phyloP scores from a whole-genome alignment of 169 alveolate species.

The Plasmodium cynomolgi region DNA sequence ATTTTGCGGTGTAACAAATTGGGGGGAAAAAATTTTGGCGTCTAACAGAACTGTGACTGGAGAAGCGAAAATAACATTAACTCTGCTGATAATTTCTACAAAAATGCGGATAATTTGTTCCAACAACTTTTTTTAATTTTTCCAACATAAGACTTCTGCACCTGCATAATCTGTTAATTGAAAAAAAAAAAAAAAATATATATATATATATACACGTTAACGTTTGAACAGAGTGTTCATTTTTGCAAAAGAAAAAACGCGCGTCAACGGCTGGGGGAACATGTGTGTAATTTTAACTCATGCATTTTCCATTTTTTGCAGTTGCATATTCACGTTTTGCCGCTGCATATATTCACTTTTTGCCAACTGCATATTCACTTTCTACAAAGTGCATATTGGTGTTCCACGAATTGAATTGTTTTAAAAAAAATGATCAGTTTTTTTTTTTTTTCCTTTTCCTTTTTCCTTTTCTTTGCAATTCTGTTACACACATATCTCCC shows the following conservation, averaged over 20 bases:
- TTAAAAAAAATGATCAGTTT: constrained; percentile 12
- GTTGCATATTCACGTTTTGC: neutral
- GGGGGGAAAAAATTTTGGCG: neutral
- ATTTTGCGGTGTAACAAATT: constrained; percentile 3
- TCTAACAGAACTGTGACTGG: constrained; percentile 6
- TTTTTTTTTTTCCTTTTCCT: neutral
- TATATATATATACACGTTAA: neutral
- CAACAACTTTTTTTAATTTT: constrained; percentile 1
- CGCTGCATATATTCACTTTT: neutral
- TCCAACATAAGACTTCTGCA: constrained; percentile 54
- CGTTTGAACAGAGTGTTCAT: neutral
- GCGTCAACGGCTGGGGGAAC: neutral
- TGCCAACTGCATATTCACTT: neutral
- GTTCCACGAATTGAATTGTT: constrained; percentile 6
- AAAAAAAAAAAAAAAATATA: neutral
- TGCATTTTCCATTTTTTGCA: constrained; percentile 28
- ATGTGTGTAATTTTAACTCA: constrained; percentile 50
- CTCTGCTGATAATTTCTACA: constrained; percentile 48
- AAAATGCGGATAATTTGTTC: constrained; percentile 21
- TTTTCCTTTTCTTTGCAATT: neutral
- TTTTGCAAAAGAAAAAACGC: neutral
- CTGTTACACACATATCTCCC: constrained; percentile 46
- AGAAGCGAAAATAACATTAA: constrained; percentile 11
- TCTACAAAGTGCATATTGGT: neutral
- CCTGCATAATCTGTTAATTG: constrained; percentile 49